phyloP scores from a whole-genome alignment of 139 green algal species.

The Monoraphidium neglectum region DNA sequence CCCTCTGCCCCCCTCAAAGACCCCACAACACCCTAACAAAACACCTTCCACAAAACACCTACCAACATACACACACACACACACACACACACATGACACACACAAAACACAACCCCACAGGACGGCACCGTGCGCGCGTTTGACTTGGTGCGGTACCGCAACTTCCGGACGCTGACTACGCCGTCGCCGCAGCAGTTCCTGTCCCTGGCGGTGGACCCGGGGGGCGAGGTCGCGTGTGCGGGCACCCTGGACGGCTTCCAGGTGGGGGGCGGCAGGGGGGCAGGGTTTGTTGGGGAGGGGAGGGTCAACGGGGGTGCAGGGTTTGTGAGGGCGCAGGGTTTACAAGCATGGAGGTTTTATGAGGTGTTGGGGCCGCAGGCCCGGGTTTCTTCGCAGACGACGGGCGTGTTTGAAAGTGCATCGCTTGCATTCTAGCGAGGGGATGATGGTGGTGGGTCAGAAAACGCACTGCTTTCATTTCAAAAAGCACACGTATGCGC shows the following conservation, averaged over 20 bases:
- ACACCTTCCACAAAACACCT: too few relatives aligned
- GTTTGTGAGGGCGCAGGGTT: not conserved
- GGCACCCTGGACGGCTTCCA: slow-evolving; percentile 86
- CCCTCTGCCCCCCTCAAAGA: too few relatives aligned
- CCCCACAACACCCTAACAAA: too few relatives aligned
- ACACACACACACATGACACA: not conserved
- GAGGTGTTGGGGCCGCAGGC: too few relatives aligned
- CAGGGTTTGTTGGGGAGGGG: not conserved
- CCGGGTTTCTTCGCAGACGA: too few relatives aligned
- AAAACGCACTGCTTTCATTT: too few relatives aligned
- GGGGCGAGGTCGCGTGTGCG: slow-evolving; percentile 86
- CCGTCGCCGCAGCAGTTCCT: slow-evolving; percentile 84
- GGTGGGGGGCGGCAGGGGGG: slow-evolving; percentile 24
- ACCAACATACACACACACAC: too few relatives aligned
- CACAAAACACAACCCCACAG: too few relatives aligned
- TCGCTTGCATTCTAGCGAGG: too few relatives aligned
- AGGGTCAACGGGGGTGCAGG: slow-evolving; percentile 1
- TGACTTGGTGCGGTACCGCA: slow-evolving; percentile 90
- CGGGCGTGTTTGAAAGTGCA: too few relatives aligned
- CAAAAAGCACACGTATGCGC: too few relatives aligned
- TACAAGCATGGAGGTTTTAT: not conserved
- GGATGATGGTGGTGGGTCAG: too few relatives aligned
- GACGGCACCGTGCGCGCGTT: slow-evolving; percentile 96
- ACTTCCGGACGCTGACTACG: slow-evolving; percentile 95
- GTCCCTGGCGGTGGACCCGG: slow-evolving; percentile 85